phyloP scores from a whole-genome alignment of 2,329 filamentous ascomycete genomes.

The Gremmenia infestans region DNA sequence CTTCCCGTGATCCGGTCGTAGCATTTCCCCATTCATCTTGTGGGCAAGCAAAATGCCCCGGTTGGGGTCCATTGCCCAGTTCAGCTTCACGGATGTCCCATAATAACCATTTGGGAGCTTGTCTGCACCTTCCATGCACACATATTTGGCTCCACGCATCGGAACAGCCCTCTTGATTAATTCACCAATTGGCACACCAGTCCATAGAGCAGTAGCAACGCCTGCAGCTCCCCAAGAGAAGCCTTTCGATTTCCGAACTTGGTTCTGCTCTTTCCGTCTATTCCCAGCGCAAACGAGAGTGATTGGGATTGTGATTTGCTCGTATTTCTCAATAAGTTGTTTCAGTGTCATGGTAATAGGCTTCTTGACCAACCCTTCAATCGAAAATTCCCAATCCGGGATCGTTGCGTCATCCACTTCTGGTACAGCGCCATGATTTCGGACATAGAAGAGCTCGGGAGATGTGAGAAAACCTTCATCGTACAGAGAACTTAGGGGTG shows the following conservation, averaged over 20 bases:
- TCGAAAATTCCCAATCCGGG: constrained; percentile 72
- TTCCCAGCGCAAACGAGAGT: constrained; percentile 92
- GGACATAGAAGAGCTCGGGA: constrained; percentile 83
- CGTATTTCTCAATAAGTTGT: constrained; percentile 67
- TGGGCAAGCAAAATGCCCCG: constrained; percentile 82
- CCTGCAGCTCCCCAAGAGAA: constrained; percentile 93
- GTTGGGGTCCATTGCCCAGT: constrained; percentile 81
- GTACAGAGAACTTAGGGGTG: constrained; percentile 73
- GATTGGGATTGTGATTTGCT: constrained; percentile 79
- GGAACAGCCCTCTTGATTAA: constrained; percentile 66
- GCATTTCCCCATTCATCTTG: constrained; percentile 80
- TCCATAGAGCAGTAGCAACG: constrained; percentile 82
- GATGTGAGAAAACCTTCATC: constrained; percentile 80
- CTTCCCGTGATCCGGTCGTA: constrained; percentile 80
- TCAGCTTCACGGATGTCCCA: constrained; percentile 81
- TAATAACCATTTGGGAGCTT: constrained; percentile 84
- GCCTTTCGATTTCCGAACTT: constrained; percentile 84
- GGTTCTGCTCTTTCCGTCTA: constrained; percentile 86
- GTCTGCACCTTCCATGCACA: constrained; percentile 90
- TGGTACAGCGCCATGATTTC: constrained; percentile 84
- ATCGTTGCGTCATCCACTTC: constrained; percentile 67
- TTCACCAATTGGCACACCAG: constrained; percentile 71
- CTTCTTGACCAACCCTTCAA: constrained; percentile 79
- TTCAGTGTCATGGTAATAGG: constrained; percentile 68
- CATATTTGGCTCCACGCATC: constrained; percentile 65